phyloP scores from a whole-genome alignment of 352 stramenopile genomes.

The Phytophthora chlamydospora region DNA sequence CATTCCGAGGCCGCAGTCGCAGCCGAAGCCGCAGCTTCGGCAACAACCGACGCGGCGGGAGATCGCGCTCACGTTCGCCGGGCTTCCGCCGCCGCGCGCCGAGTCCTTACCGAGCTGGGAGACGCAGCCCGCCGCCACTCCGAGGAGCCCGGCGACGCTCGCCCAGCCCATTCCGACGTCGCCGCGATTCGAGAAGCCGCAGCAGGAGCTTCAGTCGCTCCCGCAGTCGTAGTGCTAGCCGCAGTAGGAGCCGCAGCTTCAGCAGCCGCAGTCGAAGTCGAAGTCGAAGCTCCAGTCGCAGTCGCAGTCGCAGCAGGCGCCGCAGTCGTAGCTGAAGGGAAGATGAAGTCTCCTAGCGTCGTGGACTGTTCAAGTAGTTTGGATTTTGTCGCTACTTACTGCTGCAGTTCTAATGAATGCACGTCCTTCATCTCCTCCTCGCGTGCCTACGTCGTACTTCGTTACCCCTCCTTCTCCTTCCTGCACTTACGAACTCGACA shows the following conservation, averaged over 20 bases:
- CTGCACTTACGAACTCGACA: no score
- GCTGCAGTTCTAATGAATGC: no score
- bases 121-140: slow-evolving; percentile 25
- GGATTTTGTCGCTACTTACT: no score
- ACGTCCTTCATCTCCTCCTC: no score
- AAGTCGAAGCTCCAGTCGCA: slow-evolving; percentile 43
- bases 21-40: slow-evolving; percentile 45
- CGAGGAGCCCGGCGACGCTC: slow-evolving; percentile 39
- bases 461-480: no score
- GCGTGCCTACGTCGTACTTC: no score
- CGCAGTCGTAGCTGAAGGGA: slow-evolving; percentile 31
- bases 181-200: slow-evolving; percentile 35
- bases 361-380: no score
- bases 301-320: slow-evolving; percentile 25
- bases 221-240: slow-evolving; percentile 31
- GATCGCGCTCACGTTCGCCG: slow-evolving; percentile 48
- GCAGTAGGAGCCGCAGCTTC: slow-evolving; percentile 32
- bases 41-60: slow-evolving; percentile 25
- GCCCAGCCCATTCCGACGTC: slow-evolving; percentile 43
- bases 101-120: slow-evolving; percentile 46
- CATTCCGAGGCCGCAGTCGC: slow-evolving; percentile 55
- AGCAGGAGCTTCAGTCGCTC: slow-evolving; percentile 36
- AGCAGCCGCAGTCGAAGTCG: slow-evolving; percentile 43
- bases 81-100: slow-evolving; percentile 43
- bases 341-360: slow-evolving; percentile 40